A percentile compares a stretch with the other conserved stretches of the same genome.
Conservation (phyloP, 257 asterid genomes). For the Solanum gracilifrons region DNA sequence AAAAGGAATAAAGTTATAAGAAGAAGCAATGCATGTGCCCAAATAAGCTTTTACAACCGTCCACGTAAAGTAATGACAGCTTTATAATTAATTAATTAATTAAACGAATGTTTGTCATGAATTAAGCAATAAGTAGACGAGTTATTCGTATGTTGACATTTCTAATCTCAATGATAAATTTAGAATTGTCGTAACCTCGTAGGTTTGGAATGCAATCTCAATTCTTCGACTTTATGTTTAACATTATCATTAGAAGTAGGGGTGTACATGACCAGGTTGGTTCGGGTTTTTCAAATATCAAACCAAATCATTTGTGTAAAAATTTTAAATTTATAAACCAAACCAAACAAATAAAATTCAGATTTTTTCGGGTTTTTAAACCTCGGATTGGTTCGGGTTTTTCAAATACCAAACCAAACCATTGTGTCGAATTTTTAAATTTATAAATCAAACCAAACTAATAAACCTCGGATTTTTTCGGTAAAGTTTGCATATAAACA, state of each 20-base stretch:
- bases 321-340: too few relatives aligned
- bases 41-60: constrained; percentile 14
- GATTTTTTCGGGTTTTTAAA: too few relatives aligned
- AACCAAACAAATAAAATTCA: too few relatives aligned
- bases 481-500: too few relatives aligned
- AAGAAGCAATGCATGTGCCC: not conserved
- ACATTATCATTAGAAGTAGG: not conserved
- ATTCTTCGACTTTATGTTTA: not conserved
- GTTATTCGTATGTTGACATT: not conserved
- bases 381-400: too few relatives aligned
- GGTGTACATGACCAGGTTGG: too few relatives aligned
- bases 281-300: too few relatives aligned
- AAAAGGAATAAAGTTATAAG: not conserved
- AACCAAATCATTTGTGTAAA: too few relatives aligned
- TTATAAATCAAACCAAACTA: too few relatives aligned
- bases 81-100: not conserved
- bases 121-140: not conserved
- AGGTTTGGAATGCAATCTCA: not conserved
- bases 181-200: not conserved
- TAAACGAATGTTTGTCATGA: not conserved
- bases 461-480: too few relatives aligned
- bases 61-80: constrained; percentile 10
- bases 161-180: not conserved
- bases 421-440: too few relatives aligned
- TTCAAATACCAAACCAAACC: too few relatives aligned